phyloP scores from a whole-genome alignment of 2,329 filamentous ascomycete species.

The Fusarium denticulatum region DNA sequence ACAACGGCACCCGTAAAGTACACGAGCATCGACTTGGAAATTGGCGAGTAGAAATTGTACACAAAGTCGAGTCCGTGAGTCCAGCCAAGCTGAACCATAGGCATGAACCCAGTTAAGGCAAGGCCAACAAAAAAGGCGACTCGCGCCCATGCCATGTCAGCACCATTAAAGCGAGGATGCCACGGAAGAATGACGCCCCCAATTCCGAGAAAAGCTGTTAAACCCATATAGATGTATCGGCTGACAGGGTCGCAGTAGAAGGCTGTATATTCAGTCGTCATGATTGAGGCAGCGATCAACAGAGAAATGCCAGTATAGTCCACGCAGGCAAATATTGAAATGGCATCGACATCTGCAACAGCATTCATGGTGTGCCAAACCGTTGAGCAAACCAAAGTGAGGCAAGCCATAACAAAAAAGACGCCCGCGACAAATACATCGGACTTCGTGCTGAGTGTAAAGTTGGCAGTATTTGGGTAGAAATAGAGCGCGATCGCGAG shows the following conservation, averaged over 20 bases:
- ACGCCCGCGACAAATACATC: slow-evolving; percentile 91
- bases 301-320: slow-evolving; percentile 98
- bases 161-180: slow-evolving; percentile 93
- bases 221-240: slow-evolving; percentile 84
- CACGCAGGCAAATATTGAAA: slow-evolving; percentile 96
- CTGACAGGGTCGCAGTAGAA: slow-evolving; percentile 97
- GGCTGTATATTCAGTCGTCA: slow-evolving; percentile 97
- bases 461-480: slow-evolving; percentile 89
- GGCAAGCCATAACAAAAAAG: slow-evolving; percentile 96
- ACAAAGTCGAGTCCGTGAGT: slow-evolving; percentile 84
- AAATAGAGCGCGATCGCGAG: slow-evolving; percentile 93
- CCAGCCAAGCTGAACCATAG: slow-evolving; percentile 82
- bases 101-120: slow-evolving; percentile 87
- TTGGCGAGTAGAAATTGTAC: slow-evolving; percentile 87
- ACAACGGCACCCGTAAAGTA: slow-evolving; percentile 87
- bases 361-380: slow-evolving; percentile 99
- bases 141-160: slow-evolving; percentile 91
- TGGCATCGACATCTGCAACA: slow-evolving; percentile 86
- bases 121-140: slow-evolving; percentile 92
- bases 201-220: slow-evolving; percentile 83
- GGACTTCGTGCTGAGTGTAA: slow-evolving; percentile 83
- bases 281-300: slow-evolving; percentile 93
- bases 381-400: slow-evolving; percentile 93
- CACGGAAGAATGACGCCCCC: slow-evolving; percentile 92
- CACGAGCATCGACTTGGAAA: slow-evolving; percentile 85